These are phyloP conservation scores for Tolypocladium pustulatum DNA, from an alignment of 2,329 filamentous ascomycete species.

Conservation along the genomic window DNA sequence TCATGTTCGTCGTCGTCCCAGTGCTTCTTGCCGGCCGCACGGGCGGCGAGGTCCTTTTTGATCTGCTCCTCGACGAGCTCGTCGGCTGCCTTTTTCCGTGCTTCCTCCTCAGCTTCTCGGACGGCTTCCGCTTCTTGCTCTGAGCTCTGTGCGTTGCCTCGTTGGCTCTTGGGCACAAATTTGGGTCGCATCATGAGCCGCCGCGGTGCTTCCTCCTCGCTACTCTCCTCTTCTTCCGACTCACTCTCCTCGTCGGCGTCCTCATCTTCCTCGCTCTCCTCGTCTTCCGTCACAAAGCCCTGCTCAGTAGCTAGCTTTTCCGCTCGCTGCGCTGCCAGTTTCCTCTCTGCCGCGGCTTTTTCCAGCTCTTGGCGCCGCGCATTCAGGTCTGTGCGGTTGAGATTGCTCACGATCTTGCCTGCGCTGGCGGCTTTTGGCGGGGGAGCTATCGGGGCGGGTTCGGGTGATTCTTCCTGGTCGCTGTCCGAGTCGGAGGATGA, in stretches of 20 bases:
- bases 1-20: conserved; percentile 74
- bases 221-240: conserved; percentile 32
- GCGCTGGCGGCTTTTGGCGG: conserved; percentile 48
- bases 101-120: conserved; percentile 44
- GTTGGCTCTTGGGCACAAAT: conserved; percentile 50
- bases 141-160: conserved; percentile 22
- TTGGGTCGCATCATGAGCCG: conserved; percentile 51
- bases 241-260: conserved; percentile 29
- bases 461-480: conserved; percentile 25
- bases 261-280: conserved; percentile 26
- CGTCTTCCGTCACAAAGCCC: conserved; percentile 51
- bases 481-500: conserved; percentile 44
- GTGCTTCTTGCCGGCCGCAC: conserved; percentile 65
- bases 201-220: conserved; percentile 46
- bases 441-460: conserved; percentile 30
- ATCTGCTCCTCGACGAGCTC: conserved; percentile 82
- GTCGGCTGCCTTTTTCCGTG: conserved; percentile 60
- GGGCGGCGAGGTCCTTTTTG: conserved; percentile 66
- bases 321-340: conserved; percentile 37
- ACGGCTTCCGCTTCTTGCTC: conserved; percentile 23
- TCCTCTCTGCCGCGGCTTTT: conserved; percentile 30
- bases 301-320: conserved; percentile 45
- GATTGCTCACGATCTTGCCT: conserved; percentile 43
- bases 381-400: conserved; percentile 42
- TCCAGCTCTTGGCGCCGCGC: conserved; percentile 34